Evolutionary conservation across 1,139 yeast genomes (phyloP).

Genomic region (Kurtzmaniella quercitrusa): DNA sequence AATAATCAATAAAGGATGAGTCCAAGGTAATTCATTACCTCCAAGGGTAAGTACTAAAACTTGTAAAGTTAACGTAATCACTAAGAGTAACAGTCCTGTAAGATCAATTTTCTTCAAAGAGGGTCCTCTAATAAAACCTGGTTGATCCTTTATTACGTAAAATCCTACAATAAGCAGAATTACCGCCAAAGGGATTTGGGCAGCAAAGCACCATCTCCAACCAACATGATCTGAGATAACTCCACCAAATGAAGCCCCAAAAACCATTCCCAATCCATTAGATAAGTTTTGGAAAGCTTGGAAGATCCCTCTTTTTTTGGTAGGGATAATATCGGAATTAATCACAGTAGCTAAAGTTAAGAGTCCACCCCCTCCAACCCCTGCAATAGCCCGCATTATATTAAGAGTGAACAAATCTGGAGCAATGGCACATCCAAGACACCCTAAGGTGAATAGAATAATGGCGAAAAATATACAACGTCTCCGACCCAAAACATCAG

Average conservation of each 20-base stretch:
- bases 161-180: conserved; percentile 17
- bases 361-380: conserved; percentile 32
- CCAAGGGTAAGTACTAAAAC: conserved; percentile 24
- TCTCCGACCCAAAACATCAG: conserved; percentile 52
- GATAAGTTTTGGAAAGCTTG: conserved; percentile 24
- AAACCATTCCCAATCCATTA: conserved; percentile 21
- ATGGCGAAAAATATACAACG: conserved; percentile 20
- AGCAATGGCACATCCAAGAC: conserved; percentile 23
- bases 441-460: conserved; percentile 21
- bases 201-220: conserved; percentile 26
- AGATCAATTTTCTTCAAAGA: conserved; percentile 15
- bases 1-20: conserved; percentile 11
- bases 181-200: conserved; percentile 15
- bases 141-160: conserved; percentile 14
- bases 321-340: conserved; percentile 24
- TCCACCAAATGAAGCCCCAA: conserved; percentile 25
- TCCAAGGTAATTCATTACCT: conserved; percentile 20
- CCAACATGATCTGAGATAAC: conserved; percentile 15
- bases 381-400: conserved; percentile 20
- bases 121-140: conserved; percentile 9
- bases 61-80: conserved; percentile 22
- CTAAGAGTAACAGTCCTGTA: conserved; percentile 17
- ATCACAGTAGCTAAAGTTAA: conserved; percentile 24
- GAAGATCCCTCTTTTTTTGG: conserved; percentile 22
- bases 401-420: conserved; percentile 15